phyloP scores from a whole-genome alignment of 768 basidiomycete genomes.

The Suillus subaureus region DNA sequence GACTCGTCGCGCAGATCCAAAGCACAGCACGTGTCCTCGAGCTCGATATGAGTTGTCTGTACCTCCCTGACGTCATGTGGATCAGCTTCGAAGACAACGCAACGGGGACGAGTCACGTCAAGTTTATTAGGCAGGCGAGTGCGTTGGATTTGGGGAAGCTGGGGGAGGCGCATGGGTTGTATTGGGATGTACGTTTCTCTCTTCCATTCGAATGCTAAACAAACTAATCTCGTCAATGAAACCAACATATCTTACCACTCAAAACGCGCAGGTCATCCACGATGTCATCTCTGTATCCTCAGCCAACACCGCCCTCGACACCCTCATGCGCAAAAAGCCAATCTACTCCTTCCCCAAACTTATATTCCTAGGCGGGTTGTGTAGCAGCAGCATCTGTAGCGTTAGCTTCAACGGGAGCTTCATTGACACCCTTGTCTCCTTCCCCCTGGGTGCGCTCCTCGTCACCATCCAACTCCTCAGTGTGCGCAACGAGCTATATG shows the following conservation, averaged over 20 bases:
- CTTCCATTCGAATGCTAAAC: not conserved
- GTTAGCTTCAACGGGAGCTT: conserved; percentile 76
- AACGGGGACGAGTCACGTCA: conserved; percentile 81
- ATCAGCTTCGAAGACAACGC: conserved; percentile 80
- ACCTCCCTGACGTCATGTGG: conserved; percentile 74
- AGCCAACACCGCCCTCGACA: conserved; percentile 69
- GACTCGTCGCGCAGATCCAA: conserved; percentile 79
- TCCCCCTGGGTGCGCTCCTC: conserved; percentile 77
- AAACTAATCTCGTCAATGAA: not conserved
- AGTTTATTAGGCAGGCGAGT: conserved; percentile 73
- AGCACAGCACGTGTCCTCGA: conserved; percentile 81
- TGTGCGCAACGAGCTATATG: conserved; percentile 75
- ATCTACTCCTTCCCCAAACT: conserved; percentile 63
- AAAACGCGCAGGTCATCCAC: conserved; percentile 67
- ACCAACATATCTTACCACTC: not conserved
- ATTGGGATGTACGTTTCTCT: conserved; percentile 60
- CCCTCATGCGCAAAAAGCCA: conserved; percentile 68
- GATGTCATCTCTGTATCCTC: conserved; percentile 76
- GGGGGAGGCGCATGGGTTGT: conserved; percentile 65
- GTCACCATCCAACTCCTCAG: conserved; percentile 73
- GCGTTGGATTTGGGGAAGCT: conserved; percentile 80
- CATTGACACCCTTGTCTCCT: conserved; percentile 70
- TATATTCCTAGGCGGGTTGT: conserved; percentile 74
- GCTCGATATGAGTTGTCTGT: conserved; percentile 70
- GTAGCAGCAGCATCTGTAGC: conserved; percentile 73